Evolutionary conservation across 2,329 filamentous ascomycete species (phyloP).

Genomic region (Cercospora sojina): DNA sequence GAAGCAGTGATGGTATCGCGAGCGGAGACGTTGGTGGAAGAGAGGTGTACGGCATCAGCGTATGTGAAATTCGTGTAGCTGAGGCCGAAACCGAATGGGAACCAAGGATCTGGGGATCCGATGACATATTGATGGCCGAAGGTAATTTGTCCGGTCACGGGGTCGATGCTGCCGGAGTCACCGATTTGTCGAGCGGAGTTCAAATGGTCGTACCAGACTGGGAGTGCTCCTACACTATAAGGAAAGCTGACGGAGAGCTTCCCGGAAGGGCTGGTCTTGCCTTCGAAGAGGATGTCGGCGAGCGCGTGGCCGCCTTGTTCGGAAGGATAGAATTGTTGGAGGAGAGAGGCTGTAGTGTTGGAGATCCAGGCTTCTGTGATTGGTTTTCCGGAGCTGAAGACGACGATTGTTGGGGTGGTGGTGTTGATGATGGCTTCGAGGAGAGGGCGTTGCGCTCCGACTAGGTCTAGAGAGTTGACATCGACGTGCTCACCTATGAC

Average conservation of each 20-base stretch:
- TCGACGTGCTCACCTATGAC: constrained; percentile 64
- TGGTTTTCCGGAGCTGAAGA: constrained; percentile 69
- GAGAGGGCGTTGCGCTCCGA: constrained; percentile 67
- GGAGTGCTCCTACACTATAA: constrained; percentile 40
- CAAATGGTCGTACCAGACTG: constrained; percentile 53
- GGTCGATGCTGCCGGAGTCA: constrained; percentile 52
- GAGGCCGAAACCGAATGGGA: constrained; percentile 48
- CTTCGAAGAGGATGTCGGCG: constrained; percentile 32
- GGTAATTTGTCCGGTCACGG: constrained; percentile 45
- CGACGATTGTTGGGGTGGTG: constrained; percentile 65
- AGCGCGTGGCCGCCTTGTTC: constrained; percentile 55
- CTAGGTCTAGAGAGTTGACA: constrained; percentile 61
- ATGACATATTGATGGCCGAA: constrained; percentile 45
- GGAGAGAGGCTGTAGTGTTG: constrained; percentile 60
- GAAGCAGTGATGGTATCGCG: constrained; percentile 59
- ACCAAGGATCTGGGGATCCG: constrained; percentile 41
- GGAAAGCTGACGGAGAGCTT: constrained; percentile 34
- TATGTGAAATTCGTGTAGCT: constrained; percentile 36
- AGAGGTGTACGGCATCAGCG: not conserved
- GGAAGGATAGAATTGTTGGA: constrained; percentile 74
- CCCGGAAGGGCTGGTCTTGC: constrained; percentile 32
- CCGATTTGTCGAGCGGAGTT: constrained; percentile 60
- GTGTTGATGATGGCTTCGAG: constrained; percentile 67
- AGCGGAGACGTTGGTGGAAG: not conserved
- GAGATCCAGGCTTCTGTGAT: constrained; percentile 73